phyloP scores from a whole-genome alignment of 2,329 filamentous ascomycete species.

The Hypoxylon sp. region DNA sequence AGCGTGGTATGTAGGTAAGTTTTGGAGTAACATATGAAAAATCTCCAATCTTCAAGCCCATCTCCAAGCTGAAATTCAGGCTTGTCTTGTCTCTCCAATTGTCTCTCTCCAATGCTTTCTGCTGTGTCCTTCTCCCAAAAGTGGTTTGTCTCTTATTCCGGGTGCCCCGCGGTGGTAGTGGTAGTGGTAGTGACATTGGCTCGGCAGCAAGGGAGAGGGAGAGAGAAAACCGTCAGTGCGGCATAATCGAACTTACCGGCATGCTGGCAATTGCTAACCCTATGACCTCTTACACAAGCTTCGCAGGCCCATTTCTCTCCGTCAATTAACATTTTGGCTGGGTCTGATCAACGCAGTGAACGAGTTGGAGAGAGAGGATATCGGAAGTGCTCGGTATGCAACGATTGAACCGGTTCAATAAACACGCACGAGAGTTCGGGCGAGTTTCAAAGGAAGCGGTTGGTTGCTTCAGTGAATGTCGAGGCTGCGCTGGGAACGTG shows the following conservation, averaged over 20 bases:
- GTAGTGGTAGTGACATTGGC: conserved; percentile 12
- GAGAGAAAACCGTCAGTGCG: conserved; percentile 24
- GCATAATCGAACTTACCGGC: conserved; percentile 74
- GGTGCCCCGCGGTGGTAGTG: conserved; percentile 35
- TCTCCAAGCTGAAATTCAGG: conserved; percentile 19
- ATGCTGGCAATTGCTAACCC: conserved; percentile 98
- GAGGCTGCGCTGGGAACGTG: conserved; percentile 45
- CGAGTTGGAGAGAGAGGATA: background rate
- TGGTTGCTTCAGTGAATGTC: conserved; percentile 20
- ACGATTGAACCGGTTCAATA: conserved; percentile 22
- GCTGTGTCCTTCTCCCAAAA: conserved; percentile 5
- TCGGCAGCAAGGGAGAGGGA: conserved; percentile 26
- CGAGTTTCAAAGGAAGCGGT: conserved; percentile 22
- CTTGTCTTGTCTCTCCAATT: conserved; percentile 11
- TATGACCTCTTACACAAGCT: conserved; percentile 97
- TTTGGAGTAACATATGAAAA: conserved; percentile 16
- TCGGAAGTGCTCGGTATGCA: conserved; percentile 25
- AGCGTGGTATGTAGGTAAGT: conserved; percentile 9
- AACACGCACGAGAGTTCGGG: conserved; percentile 19
- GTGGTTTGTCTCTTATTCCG: conserved; percentile 15
- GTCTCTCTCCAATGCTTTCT: background rate
- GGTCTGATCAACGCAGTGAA: conserved; percentile 40
- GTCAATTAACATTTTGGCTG: conserved; percentile 79
- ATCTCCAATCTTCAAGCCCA: conserved; percentile 13
- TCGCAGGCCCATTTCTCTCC: conserved; percentile 98